A percentile compares a stretch with the other conserved stretches of the same genome.
phyloP scores from a whole-genome alignment of 2,329 filamentous ascomycete species.

The Blastomyces percursus region DNA sequence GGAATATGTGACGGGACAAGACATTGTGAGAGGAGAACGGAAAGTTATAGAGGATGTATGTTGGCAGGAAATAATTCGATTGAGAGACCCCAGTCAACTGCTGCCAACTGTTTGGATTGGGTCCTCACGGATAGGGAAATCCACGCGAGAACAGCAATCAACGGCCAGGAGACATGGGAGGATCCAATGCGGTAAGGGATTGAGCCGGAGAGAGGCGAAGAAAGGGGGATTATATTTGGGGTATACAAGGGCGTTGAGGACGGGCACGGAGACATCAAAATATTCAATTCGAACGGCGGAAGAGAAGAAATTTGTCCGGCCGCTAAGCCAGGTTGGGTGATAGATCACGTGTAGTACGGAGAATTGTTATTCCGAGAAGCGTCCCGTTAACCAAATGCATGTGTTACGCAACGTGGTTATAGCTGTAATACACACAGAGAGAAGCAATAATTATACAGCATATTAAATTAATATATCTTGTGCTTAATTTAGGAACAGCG shows the following conservation, averaged over 20 bases:
- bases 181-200: not conserved
- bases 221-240: not conserved
- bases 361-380: not conserved
- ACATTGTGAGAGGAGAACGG: not conserved
- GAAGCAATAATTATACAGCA: not conserved
- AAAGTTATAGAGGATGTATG: not conserved
- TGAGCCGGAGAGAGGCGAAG: not conserved
- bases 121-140: not conserved
- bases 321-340: not conserved
- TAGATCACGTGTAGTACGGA: not conserved
- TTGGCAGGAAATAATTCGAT: not conserved
- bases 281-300: not conserved
- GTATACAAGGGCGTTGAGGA: not conserved
- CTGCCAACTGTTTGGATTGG: no score
- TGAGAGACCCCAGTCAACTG: not conserved
- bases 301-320: not conserved
- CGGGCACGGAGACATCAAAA: not conserved
- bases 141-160: not conserved
- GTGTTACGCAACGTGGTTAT: no score
- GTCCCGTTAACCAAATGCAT: no score
- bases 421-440: no score
- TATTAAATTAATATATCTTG: no score
- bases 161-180: not conserved
- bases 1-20: not conserved
- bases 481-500: no score